Evolutionary conservation across 176 grass and related monocot species (phyloP), one percentile per base, ranked within the genome.

Genomic region (Saccharum spontaneum): DNA sequence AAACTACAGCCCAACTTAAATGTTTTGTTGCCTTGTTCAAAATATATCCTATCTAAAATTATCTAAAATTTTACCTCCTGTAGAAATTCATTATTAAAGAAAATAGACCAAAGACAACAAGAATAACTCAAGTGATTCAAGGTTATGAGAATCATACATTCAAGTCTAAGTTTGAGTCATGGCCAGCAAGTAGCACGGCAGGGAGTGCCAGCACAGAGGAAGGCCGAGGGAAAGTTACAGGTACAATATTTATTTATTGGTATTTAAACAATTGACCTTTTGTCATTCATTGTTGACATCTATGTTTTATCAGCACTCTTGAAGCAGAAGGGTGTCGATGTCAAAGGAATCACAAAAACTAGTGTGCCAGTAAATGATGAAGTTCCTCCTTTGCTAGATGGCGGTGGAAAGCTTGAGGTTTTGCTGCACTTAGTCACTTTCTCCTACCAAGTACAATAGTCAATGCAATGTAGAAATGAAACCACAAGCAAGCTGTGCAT

Each of bases 131-230:
- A 85, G 75, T 98, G 20, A 90, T 98, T 90, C 97, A 95, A 98
- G 97, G 97, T 62, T 87, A 98, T 69, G 93, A 98, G 78, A 86
- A 86, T 83, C 86, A 88, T 87, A 78, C 81, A 17, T 98, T 98
- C 85, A 94, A 92, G 83, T 98, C 91, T 44, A 92, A 90, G 64
- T 98, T 98, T 83, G 97, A 94, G 54, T 92, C 88, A n/a, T 98
- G 97, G 93, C 94, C 90, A 23, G 66, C 80, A 72, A 90, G 75
- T 66, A 87, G 71, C 20, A 69, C 52, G 9, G 16, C 88, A 85
- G 93, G 88, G 78, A 91, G 63, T 87, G 76, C 85, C 48, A 39
- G 57, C 59, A 45, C 22, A 11, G 88, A 93, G 64, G 92, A 88
- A 57, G 94, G 92, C 62, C 63, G 85, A 73, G 82, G 68, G 38